A percentile compares a stretch with the other conserved stretches of the same genome.
Evolutionary conservation across 257 asterid species (phyloP).

Genomic region (Salvia hispanica): DNA sequence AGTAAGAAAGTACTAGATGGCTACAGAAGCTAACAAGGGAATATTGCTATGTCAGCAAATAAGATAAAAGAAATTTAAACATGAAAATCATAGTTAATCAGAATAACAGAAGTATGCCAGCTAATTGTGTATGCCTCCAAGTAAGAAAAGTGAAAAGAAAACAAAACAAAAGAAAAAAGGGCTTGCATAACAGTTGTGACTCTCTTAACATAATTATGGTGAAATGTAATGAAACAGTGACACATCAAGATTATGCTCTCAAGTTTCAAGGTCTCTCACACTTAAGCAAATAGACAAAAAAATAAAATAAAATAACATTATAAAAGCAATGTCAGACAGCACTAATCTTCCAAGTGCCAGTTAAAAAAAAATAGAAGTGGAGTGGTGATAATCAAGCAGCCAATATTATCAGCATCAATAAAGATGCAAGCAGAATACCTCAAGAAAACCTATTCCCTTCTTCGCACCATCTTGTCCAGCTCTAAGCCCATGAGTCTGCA

Average conservation of each 20-base stretch:
- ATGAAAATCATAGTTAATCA: neutral
- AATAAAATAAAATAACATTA: neutral
- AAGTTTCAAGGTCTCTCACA: constrained; percentile 21
- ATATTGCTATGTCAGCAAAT: constrained; percentile 1
- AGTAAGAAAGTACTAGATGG: neutral
- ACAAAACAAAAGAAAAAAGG: neutral
- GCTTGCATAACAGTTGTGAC: neutral
- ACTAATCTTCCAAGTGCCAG: neutral
- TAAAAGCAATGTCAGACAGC: constrained; percentile 5
- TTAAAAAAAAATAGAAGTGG: constrained; percentile 3
- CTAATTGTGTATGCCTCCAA: neutral
- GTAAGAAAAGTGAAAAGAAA: neutral
- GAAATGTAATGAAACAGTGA: too few species aligned
- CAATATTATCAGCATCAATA: constrained; percentile 8
- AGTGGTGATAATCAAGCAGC: constrained; percentile 16
- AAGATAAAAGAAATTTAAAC: neutral
- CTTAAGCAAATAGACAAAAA: constrained; percentile 3
- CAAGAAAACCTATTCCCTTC: constrained; percentile 78
- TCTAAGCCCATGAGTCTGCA: constrained; percentile 92
- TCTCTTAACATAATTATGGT: neutral
- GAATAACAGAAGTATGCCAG: neutral
- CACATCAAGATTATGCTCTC: neutral
- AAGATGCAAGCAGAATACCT: constrained; percentile 51
- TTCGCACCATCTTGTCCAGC: constrained; percentile 73
- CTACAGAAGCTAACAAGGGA: neutral